Base-by-base conservation (phyloP, 2,329 filamentous ascomycete species). In the Botrytis hyacinthi region DNA sequence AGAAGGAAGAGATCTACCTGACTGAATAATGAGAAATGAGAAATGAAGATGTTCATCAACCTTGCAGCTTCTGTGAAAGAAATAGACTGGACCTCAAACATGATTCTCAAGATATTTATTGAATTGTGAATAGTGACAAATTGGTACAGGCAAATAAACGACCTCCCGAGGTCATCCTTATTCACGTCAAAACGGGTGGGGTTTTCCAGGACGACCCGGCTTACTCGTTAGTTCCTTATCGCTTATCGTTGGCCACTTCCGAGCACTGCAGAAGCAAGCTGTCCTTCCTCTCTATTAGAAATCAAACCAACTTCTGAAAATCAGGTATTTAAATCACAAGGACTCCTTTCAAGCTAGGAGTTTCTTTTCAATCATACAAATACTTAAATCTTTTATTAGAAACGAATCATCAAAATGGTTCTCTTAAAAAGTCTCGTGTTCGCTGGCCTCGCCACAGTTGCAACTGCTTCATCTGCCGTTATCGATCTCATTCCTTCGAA, bases 401-500 rank as follows among this genome's bases (percentile, higher is more conserved):
- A 73, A 67, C 6, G 40, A 46, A 59, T 70, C 44, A 42, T 62
- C 76, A 78, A 74, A 70, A 81, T 81, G 80, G 77, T 81, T 74
- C 83, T 88, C 73, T 78, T 91, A 78, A 90, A 89, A 86, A 87
- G 86, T 84, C 84, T 91, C 79, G 82, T 89, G 82, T 83, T 90
- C 82, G 84, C 86, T 77, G 85, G 86, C 75, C 83, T 91, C 62
- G 77, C 76, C 67, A 76, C 77, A 51, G 69, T 77, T 59, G 84
- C 87, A 71, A 84, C 85, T 76, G 84, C 84, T 16, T 90, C 91
- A 79, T 96, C 94, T 73, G 92, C 93, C 73, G 96, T 99, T 76
- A 87, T 97, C 79, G 95, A 98, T 83, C 91, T 99, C 75, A 90
- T 92, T 74, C 94, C 95, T 73, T 86, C 86, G 80, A 99, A 98